These are phyloP conservation scores for Tephrocybe sp. DNA, from an alignment of 768 basidiomycete genomes.

Conservation along the genomic window DNA sequence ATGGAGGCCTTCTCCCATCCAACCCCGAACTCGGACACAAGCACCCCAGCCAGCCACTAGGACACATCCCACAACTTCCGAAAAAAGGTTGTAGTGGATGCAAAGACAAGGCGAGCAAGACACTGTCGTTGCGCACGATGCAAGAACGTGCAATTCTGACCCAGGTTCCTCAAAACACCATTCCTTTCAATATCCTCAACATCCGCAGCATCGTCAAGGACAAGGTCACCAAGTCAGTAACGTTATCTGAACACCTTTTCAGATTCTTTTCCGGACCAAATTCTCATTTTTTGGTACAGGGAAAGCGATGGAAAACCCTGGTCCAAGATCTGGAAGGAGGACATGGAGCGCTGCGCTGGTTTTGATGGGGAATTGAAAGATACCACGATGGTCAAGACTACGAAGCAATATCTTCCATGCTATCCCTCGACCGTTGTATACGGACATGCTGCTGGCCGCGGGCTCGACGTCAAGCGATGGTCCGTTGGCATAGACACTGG, in stretches of 20 bases:
- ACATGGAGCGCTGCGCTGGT: slow-evolving; percentile 59
- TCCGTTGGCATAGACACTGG: slow-evolving; percentile 84
- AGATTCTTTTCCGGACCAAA: background rate
- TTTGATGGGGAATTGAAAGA: slow-evolving; percentile 27
- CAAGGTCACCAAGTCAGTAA: slow-evolving; percentile 40
- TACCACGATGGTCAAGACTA: slow-evolving; percentile 14
- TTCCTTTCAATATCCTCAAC: slow-evolving; percentile 77
- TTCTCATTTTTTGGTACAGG: slow-evolving; percentile 10
- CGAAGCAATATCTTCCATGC: slow-evolving; percentile 46
- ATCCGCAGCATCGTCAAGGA: slow-evolving; percentile 56
- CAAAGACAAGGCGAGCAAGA: slow-evolving; percentile 16
- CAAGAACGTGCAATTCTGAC: slow-evolving; percentile 71
- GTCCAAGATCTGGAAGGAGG: slow-evolving; percentile 70
- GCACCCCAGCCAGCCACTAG: slow-evolving; percentile 66
- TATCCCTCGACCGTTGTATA: slow-evolving; percentile 79
- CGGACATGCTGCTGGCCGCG: slow-evolving; percentile 79
- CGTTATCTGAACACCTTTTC: background rate
- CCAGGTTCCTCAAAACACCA: slow-evolving; percentile 70
- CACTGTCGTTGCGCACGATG: slow-evolving; percentile 44
- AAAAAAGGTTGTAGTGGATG: slow-evolving; percentile 2
- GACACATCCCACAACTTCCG: slow-evolving; percentile 48
- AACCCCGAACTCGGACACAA: slow-evolving; percentile 55
- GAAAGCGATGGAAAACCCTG: slow-evolving; percentile 62
- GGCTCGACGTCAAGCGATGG: slow-evolving; percentile 81
- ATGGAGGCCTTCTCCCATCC: slow-evolving; percentile 77